Evolutionary conservation across 2,329 filamentous ascomycete species (phyloP).

Genomic region (Rachicladosporium sp.): DNA sequence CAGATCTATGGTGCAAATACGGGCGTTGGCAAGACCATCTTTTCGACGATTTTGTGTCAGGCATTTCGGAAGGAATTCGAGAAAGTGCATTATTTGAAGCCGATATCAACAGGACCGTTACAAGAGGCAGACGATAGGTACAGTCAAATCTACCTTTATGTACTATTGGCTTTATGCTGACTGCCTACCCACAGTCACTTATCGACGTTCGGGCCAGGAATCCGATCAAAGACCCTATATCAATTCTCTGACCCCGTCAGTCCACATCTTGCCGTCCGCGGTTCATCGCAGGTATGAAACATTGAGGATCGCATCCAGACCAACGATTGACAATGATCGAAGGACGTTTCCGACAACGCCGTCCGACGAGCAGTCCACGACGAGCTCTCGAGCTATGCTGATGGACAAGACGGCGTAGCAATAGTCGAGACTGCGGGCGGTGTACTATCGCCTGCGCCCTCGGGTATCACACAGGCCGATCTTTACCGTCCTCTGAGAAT

Average conservation of each 20-base stretch:
- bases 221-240: conserved; percentile 50
- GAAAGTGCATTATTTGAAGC: conserved; percentile 58
- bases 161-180: conserved; percentile 1
- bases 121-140: conserved; percentile 54
- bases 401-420: conserved; percentile 41
- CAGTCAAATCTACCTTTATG: not conserved
- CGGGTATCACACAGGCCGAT: conserved; percentile 65
- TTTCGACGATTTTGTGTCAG: conserved; percentile 60
- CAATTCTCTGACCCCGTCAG: conserved; percentile 65
- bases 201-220: conserved; percentile 41
- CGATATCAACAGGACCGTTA: conserved; percentile 62
- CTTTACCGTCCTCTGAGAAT: conserved; percentile 62
- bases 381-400: conserved; percentile 29
- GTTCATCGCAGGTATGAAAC: not conserved
- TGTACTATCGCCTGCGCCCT: conserved; percentile 66
- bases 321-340: not conserved
- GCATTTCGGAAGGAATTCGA: conserved; percentile 42
- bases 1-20: conserved; percentile 79
- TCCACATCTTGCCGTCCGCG: conserved; percentile 58
- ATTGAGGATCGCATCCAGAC: too few species aligned
- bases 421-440: conserved; percentile 75
- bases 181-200: conserved; percentile 43
- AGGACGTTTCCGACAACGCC: conserved; percentile 16
- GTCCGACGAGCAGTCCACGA: conserved; percentile 32
- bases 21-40: conserved; percentile 72